phyloP scores from a whole-genome alignment of 768 basidiomycete genomes.

The Cubamyces lactineus region DNA sequence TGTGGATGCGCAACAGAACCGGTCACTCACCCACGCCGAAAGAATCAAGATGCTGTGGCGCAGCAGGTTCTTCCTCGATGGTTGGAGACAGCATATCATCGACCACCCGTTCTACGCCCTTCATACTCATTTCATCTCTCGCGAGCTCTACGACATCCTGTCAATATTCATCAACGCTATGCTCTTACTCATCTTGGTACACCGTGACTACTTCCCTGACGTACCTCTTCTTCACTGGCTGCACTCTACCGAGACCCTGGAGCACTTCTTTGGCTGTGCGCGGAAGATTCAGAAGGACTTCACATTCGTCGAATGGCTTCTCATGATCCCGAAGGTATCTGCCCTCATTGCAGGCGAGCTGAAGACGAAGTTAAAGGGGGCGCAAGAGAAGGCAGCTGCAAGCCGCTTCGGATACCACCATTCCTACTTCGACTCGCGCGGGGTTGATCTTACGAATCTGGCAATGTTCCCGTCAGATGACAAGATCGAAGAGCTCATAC shows the following conservation, averaged over 20 bases:
- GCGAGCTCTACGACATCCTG: conserved; percentile 6
- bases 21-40: conserved; percentile 25
- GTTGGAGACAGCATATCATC: conserved; percentile 23
- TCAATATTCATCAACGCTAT: conserved; percentile 6
- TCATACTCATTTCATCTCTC: neutral
- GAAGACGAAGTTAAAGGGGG: neutral
- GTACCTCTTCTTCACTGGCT: conserved; percentile 31
- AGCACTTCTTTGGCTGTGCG: conserved; percentile 5
- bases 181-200: conserved; percentile 17
- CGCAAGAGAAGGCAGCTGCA: conserved; percentile 2
- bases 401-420: conserved; percentile 9
- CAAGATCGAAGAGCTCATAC: neutral
- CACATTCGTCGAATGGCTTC: conserved; percentile 3
- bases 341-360: conserved; percentile 3
- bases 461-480: conserved; percentile 5
- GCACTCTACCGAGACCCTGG: conserved; percentile 3
- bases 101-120: conserved; percentile 22
- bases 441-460: neutral
- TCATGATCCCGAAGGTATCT: conserved; percentile 1
- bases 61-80: conserved; percentile 27
- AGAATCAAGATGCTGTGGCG: conserved; percentile 28
- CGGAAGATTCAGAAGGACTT: conserved; percentile 10
- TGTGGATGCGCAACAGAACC: conserved; percentile 32
- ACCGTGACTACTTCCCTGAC: conserved; percentile 34
- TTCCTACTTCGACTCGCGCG: conserved; percentile 10